Evolutionary conservation across 2,329 filamentous ascomycete genomes (phyloP).

Genomic region (Bipolaris gigantea): DNA sequence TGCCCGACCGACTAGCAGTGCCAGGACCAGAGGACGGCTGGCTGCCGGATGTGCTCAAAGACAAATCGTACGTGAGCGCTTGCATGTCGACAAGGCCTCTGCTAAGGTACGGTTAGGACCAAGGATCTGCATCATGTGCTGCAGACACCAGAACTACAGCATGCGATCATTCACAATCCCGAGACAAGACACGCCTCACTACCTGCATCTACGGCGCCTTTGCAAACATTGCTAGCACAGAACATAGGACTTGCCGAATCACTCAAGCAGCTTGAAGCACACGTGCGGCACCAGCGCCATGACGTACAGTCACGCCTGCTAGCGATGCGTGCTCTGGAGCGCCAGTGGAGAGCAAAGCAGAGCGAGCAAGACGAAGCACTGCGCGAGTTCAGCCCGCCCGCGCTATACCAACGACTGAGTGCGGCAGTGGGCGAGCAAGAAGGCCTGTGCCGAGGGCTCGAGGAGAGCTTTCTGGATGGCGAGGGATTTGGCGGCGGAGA

Average conservation of each 20-base stretch:
- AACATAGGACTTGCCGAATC: constrained; percentile 72
- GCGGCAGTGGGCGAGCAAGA: constrained; percentile 83
- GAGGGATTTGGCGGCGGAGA: constrained; percentile 47
- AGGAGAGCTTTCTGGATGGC: constrained; percentile 88
- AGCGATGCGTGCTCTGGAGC: constrained; percentile 80
- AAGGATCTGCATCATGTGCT: constrained; percentile 75
- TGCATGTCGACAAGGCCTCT: constrained; percentile 12
- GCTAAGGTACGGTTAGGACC: constrained; percentile 58
- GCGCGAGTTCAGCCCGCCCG: constrained; percentile 80
- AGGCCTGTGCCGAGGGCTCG: constrained; percentile 74
- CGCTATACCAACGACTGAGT: constrained; percentile 78
- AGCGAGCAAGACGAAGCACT: constrained; percentile 84
- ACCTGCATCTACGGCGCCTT: constrained; percentile 62
- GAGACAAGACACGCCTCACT: constrained; percentile 73
- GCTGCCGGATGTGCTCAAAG: constrained; percentile 74
- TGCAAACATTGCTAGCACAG: constrained; percentile 66
- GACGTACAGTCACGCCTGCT: constrained; percentile 79
- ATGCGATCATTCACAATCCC: constrained; percentile 70
- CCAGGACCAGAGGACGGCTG: constrained; percentile 63
- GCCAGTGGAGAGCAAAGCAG: constrained; percentile 90
- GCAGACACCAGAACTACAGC: constrained; percentile 65
- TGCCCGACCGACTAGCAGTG: constrained; percentile 21
- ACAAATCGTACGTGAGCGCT: constrained; percentile 70
- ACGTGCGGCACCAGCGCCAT: constrained; percentile 64
- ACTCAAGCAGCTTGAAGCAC: constrained; percentile 62